Evolutionary conservation across 352 stramenopile genomes (phyloP), one percentile per base, ranked within the genome.

Genomic region (Phytophthora idaei): DNA sequence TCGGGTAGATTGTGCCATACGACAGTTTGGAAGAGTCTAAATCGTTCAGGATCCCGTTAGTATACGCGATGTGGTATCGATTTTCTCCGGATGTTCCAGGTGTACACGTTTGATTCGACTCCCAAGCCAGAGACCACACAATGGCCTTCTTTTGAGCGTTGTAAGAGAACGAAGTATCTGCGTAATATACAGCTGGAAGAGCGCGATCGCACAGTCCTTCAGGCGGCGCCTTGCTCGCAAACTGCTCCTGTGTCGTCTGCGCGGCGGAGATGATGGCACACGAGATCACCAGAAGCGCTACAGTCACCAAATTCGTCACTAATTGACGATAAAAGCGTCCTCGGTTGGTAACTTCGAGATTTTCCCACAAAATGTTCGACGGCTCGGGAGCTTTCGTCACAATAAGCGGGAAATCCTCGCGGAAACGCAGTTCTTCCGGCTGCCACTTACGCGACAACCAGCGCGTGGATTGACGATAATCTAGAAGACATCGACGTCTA

Each of bases 291-390:
- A 87, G 46, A 41, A 87, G 61, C 15, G 82, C 32, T 10, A 85
- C 67, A n/a, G 78, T 87, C n/a, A 85, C 44, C 8, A 81, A 54
- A 28, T 70, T 92, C 3, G 86, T 94, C 29, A 92, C 62, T 32
- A 75, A 90, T 7, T 87, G 83, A 0, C 87, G 69, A 31, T 87
- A 85, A 34, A 92, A 85, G 8, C 87, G 85, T 0, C 76, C 82
- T n/a, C 73, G 67, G 6, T 81, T 55, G 15, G 86, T 87, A 1
- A 85, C 73, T 60, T 94, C 85, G 3, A 94, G 73, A 49, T 93
- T 95, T 57, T 95, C 85, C 87, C 87, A 95, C 41, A 94, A 61
- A 29, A 95, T 94, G 28, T 95, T 93, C 2, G 85, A 92, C 11
- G 87, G 87, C 53, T 95, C 87, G 6, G 85, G 83, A 1, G 87